Conservation (phyloP, 176 grass and related monocot genomes). For the Saccharum officinarum region DNA sequence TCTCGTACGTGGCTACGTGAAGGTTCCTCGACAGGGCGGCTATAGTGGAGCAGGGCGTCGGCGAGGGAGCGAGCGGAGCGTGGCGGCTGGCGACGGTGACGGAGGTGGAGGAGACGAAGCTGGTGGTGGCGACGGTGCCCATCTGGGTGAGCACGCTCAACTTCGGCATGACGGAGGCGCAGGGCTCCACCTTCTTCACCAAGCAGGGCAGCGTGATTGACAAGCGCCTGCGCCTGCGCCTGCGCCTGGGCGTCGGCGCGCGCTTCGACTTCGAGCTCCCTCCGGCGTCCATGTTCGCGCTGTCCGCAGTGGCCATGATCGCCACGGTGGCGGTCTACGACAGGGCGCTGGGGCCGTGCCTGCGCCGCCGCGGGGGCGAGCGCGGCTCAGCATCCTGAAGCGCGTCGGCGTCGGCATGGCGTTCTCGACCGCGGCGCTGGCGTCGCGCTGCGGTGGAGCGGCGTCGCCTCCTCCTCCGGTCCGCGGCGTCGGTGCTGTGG, state of each 20-base stretch:
- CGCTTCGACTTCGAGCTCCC: slow-evolving; percentile 39
- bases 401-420: slow-evolving; percentile 66
- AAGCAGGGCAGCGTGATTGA: slow-evolving; percentile 72
- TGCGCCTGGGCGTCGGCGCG: too few relatives aligned
- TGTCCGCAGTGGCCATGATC: slow-evolving; percentile 59
- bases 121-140: too few relatives aligned
- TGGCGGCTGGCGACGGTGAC: too few relatives aligned
- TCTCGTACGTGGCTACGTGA: too few relatives aligned
- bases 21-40: too few relatives aligned
- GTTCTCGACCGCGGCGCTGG: slow-evolving; percentile 32
- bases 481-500: too few relatives aligned
- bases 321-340: slow-evolving; percentile 14
- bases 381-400: slow-evolving; percentile 65
- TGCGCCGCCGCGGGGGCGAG: slow-evolving; percentile 28
- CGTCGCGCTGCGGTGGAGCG: slow-evolving; percentile 53
- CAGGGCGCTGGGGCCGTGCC: too few relatives aligned
- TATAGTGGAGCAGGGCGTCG: too few relatives aligned
- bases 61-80: too few relatives aligned
- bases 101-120: too few relatives aligned
- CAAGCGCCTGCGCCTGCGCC: slow-evolving; percentile 39
- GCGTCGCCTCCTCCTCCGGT: slow-evolving; percentile 30
- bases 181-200: slow-evolving; percentile 75
- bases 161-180: too few relatives aligned
- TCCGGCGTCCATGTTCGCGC: slow-evolving; percentile 53
- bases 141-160: too few relatives aligned